Conservation (phyloP, 768 basidiomycete genomes). For the Mycena rosella region DNA sequence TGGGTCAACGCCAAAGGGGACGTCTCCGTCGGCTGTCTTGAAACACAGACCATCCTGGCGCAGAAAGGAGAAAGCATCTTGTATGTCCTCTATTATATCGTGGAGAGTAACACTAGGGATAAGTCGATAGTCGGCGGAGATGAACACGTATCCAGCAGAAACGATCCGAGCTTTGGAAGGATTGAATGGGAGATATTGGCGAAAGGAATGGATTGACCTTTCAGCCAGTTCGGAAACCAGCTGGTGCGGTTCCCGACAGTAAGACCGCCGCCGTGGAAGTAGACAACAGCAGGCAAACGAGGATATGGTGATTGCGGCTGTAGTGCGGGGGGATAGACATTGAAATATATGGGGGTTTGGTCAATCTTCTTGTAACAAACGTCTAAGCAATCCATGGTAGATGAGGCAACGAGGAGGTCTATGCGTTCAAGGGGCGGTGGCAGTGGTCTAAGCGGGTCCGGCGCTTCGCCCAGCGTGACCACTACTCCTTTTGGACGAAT, state of each 20-base stretch:
- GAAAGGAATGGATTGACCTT: slow-evolving; percentile 53
- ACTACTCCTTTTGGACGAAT: too few species aligned
- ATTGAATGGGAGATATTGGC: background rate
- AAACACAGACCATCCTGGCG: slow-evolving; percentile 37
- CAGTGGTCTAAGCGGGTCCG: too few species aligned
- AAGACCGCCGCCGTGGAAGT: slow-evolving; percentile 69
- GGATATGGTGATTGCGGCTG: slow-evolving; percentile 19
- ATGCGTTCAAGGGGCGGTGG: too few species aligned
- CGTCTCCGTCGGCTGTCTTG: slow-evolving; percentile 10
- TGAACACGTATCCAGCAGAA: slow-evolving; percentile 64
- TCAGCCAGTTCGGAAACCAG: slow-evolving; percentile 78
- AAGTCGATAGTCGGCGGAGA: slow-evolving; percentile 75
- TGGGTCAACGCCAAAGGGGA: slow-evolving; percentile 54
- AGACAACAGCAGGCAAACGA: slow-evolving; percentile 54
- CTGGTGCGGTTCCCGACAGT: slow-evolving; percentile 68
- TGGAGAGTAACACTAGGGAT: slow-evolving; percentile 67
- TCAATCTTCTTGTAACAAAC: slow-evolving; percentile 52
- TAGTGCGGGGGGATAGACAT: slow-evolving; percentile 47
- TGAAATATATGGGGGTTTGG: slow-evolving; percentile 43
- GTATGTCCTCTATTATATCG: slow-evolving; percentile 69
- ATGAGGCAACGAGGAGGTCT: too few species aligned
- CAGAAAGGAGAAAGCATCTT: slow-evolving; percentile 67
- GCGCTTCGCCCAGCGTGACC: too few species aligned
- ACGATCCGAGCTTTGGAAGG: slow-evolving; percentile 57
- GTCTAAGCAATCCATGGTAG: slow-evolving; percentile 40